These are phyloP conservation scores for Davidsoniella eucalypti DNA, from an alignment of 2,329 filamentous ascomycete genomes.

Conservation along the genomic window DNA sequence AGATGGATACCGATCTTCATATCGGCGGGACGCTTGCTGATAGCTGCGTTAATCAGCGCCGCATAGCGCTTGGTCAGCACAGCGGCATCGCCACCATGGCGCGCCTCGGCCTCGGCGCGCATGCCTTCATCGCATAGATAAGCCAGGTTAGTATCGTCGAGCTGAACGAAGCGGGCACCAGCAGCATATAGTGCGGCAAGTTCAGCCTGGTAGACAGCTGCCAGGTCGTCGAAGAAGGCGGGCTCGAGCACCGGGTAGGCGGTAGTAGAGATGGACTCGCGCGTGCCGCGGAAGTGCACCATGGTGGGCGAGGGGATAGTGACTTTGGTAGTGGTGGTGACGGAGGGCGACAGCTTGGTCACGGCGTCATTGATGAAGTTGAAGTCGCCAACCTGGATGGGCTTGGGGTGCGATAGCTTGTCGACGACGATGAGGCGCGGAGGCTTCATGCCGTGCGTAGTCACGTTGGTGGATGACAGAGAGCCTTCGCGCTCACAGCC, in stretches of 20 bases:
- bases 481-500: conserved; percentile 23
- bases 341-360: conserved; percentile 26
- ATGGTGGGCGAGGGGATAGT: conserved; percentile 51
- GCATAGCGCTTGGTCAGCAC: conserved; percentile 54
- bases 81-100: conserved; percentile 9
- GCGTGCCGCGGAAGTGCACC: conserved; percentile 41
- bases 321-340: conserved; percentile 46
- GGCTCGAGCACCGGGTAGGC: conserved; percentile 32
- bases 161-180: conserved; percentile 40
- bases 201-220: conserved; percentile 37
- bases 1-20: conserved; percentile 59
- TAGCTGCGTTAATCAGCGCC: conserved; percentile 55
- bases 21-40: conserved; percentile 42
- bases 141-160: conserved; percentile 45
- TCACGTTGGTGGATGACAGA: conserved; percentile 24
- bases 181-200: conserved; percentile 36
- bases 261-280: conserved; percentile 34
- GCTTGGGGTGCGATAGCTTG: conserved; percentile 26
- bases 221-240: conserved; percentile 41
- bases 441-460: conserved; percentile 22
- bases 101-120: conserved; percentile 10
- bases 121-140: conserved; percentile 15
- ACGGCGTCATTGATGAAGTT: conserved; percentile 25
- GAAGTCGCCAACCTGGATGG: conserved; percentile 29
- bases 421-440: conserved; percentile 18